A percentile compares a stretch with the other conserved stretches of the same genome.
Evolutionary conservation across 1,139 yeast species (phyloP).

Genomic region (Suhomyces bribrorum): DNA sequence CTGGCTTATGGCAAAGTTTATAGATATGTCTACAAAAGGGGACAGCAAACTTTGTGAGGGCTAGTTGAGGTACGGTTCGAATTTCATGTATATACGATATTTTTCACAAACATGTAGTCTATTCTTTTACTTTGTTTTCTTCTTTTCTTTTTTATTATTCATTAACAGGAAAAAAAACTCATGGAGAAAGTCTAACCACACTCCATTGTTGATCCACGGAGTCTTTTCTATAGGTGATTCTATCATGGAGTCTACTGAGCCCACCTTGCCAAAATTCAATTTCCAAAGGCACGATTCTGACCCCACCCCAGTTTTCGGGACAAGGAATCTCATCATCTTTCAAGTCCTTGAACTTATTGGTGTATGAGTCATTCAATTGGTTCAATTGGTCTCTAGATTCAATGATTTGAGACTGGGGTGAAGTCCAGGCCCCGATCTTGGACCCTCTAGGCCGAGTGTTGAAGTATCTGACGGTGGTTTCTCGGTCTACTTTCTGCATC

Average conservation of each 20-base stretch:
- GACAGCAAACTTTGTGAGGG: too few relatives aligned
- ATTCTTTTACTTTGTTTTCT: not conserved
- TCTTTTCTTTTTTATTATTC: not conserved
- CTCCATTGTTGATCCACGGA: conserved; percentile 55
- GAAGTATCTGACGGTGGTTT: conserved; percentile 76
- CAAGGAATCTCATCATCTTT: conserved; percentile 71
- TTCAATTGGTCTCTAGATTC: conserved; percentile 64
- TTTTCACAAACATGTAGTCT: not conserved
- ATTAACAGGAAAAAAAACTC: too few relatives aligned
- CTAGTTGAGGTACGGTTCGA: not conserved
- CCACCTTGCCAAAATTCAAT: conserved; percentile 99
- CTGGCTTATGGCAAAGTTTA: too few relatives aligned
- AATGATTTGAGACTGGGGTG: conserved; percentile 76
- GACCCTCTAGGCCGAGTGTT: conserved; percentile 90
- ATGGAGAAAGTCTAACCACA: conserved; percentile 75
- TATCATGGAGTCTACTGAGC: conserved; percentile 83
- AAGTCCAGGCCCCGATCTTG: conserved; percentile 95
- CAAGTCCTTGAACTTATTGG: conserved; percentile 58
- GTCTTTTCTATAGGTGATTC: conserved; percentile 72
- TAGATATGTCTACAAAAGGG: too few relatives aligned
- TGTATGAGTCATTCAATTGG: conserved; percentile 44
- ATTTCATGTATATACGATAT: not conserved
- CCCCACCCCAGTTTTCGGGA: conserved; percentile 96
- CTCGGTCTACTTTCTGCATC: conserved; percentile 71
- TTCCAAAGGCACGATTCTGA: conserved; percentile 82